Evolutionary conservation across 352 stramenopile species (phyloP).

Genomic region (Globisporangium yorkense): DNA sequence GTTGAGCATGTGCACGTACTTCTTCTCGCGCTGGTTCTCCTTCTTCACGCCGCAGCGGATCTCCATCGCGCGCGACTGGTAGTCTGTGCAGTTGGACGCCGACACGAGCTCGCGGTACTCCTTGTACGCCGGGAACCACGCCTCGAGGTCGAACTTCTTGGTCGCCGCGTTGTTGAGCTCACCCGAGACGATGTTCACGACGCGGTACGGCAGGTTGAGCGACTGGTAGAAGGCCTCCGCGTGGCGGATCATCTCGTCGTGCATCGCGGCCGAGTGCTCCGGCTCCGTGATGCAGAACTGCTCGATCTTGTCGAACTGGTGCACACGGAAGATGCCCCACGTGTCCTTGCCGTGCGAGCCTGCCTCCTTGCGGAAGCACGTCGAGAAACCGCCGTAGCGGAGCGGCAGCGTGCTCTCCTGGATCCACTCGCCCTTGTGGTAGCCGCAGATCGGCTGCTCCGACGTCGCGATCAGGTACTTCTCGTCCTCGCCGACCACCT

Average conservation of each 20-base stretch:
- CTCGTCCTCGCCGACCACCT: conserved; percentile 95
- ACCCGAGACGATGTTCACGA: conserved; percentile 98
- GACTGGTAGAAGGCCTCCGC: conserved; percentile 98
- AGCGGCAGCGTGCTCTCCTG: conserved; percentile 76
- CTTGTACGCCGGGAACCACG: conserved; percentile 99
- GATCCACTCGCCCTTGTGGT: conserved; percentile 94
- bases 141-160: conserved; percentile 99
- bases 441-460: conserved; percentile 99
- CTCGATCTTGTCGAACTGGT: conserved; percentile 99
- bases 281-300: conserved; percentile 97
- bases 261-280: conserved; percentile 90
- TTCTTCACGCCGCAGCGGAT: conserved; percentile 97
- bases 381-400: conserved; percentile 95
- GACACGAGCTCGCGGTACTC: conserved; percentile 99
- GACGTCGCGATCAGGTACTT: conserved; percentile 99
- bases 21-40: conserved; percentile 92
- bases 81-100: conserved; percentile 99
- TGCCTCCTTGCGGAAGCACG: conserved; percentile 99
- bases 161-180: conserved; percentile 98
- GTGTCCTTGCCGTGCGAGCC: conserved; percentile 98
- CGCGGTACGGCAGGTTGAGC: conserved; percentile 97
- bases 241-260: conserved; percentile 88
- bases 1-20: conserved; percentile 99
- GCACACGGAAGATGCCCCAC: conserved; percentile 99
- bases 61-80: conserved; percentile 96